Evolutionary conservation across 2,329 filamentous ascomycete species (phyloP).

Genomic region (Metarhizium guizhouense): DNA sequence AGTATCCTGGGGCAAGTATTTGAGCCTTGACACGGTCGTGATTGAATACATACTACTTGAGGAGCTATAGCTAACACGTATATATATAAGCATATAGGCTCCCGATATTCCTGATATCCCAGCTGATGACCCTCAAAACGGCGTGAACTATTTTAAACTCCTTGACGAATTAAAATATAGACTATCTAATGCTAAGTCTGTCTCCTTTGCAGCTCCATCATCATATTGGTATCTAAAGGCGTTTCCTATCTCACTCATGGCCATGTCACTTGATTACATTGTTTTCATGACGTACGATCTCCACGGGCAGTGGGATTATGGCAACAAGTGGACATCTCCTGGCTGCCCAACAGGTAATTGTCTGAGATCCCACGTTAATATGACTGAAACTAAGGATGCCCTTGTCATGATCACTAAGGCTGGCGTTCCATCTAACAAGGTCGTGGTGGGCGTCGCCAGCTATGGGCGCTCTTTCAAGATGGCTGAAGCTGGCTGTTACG

Average conservation of each 20-base stretch:
- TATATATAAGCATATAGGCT: background rate
- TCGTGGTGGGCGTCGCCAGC: no score
- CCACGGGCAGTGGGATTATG: conserved; percentile 24
- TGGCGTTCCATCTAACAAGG: no score
- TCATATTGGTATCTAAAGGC: conserved; percentile 26
- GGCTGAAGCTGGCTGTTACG: conserved; percentile 17
- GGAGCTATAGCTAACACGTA: no score
- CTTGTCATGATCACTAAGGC: conserved; percentile 2
- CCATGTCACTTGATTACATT: conserved; percentile 21
- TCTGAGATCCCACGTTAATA: conserved; percentile 26
- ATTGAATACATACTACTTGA: no score
- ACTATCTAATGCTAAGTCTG: no score
- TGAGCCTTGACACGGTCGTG: no score
- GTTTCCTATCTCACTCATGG: conserved; percentile 19
- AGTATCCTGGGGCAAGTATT: background rate
- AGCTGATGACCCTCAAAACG: background rate
- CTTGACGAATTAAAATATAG: no score
- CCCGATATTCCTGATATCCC: background rate
- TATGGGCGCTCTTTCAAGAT: conserved; percentile 19
- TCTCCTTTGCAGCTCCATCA: conserved; percentile 18
- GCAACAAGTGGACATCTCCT: conserved; percentile 15
- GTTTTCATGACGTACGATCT: conserved; percentile 28
- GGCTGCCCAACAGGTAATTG: conserved; percentile 23
- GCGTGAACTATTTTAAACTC: background rate
- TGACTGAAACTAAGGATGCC: conserved; percentile 25